Evolutionary conservation across 2,329 filamentous ascomycete species (phyloP).

Genomic region (Elsinoe fawcettii): DNA sequence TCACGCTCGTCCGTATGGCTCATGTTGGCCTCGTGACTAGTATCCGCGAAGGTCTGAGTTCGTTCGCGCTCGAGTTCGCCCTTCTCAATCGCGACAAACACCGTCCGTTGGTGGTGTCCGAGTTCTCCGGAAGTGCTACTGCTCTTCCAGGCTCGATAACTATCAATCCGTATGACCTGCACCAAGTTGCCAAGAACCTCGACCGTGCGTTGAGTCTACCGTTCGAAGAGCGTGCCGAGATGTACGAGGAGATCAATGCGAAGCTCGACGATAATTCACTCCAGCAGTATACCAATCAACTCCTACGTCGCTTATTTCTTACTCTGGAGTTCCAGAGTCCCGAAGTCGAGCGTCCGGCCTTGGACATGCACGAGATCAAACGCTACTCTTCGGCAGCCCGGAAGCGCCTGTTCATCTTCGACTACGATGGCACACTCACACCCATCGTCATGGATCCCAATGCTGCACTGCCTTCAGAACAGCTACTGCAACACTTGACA

Average conservation of each 20-base stretch:
- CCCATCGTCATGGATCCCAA: conserved; percentile 89
- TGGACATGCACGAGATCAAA: conserved; percentile 65
- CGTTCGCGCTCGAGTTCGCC: conserved; percentile 88
- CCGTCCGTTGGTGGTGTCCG: conserved; percentile 65
- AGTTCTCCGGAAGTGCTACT: conserved; percentile 90
- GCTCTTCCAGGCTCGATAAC: conserved; percentile 80
- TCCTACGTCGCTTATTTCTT: conserved; percentile 68
- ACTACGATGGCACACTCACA: conserved; percentile 95
- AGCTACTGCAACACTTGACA: conserved; percentile 71
- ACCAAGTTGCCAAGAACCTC: conserved; percentile 75
- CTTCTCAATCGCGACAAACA: conserved; percentile 81
- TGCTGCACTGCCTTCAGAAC: conserved; percentile 78
- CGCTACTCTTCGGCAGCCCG: conserved; percentile 62
- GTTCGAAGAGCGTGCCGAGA: conserved; percentile 53
- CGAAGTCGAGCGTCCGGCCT: conserved; percentile 66
- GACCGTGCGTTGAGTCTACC: conserved; percentile 73
- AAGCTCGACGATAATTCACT: conserved; percentile 83
- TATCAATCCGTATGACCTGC: conserved; percentile 93
- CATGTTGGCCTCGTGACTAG: conserved; percentile 93
- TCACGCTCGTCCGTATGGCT: conserved; percentile 80
- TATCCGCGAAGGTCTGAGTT: conserved; percentile 96
- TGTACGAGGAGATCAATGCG: conserved; percentile 68
- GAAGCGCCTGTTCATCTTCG: conserved; percentile 92
- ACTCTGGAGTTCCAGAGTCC: conserved; percentile 72
- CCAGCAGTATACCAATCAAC: conserved; percentile 74